These are phyloP conservation scores for Parachlorella kessleri DNA, from an alignment of 139 green algal species.

Conservation along the genomic window DNA sequence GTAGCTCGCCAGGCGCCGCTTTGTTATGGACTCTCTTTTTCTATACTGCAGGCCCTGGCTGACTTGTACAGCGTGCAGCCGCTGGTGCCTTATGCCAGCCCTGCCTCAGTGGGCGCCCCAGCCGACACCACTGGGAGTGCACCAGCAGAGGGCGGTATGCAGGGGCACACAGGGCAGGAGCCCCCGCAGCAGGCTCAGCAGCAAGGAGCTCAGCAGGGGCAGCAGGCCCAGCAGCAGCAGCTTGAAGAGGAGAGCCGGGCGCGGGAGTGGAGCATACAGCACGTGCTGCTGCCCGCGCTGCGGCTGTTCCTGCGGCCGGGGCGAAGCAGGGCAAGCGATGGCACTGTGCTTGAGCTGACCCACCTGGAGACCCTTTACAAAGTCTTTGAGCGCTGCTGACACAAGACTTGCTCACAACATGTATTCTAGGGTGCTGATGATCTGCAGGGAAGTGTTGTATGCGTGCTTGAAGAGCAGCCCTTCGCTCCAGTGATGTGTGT, in stretches of 20 bases:
- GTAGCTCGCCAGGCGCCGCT: too few species aligned
- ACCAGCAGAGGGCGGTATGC: too few species aligned
- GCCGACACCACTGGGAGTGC: background rate
- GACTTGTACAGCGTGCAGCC: slow-evolving; percentile 64
- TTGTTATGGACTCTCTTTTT: too few species aligned
- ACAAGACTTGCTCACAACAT: too few species aligned
- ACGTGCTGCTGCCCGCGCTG: slow-evolving; percentile 72
- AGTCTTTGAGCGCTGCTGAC: slow-evolving; percentile 92
- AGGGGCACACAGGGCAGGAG: too few species aligned
- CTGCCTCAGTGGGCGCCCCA: background rate
- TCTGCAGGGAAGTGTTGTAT: too few species aligned
- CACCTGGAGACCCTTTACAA: slow-evolving; percentile 87
- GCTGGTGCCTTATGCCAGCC: slow-evolving; percentile 14
- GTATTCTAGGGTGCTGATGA: too few species aligned
- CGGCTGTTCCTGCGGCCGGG: slow-evolving; percentile 49
- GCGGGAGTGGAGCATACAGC: slow-evolving; percentile 29
- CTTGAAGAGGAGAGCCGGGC: background rate
- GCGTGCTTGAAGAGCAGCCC: too few species aligned
- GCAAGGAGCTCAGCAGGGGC: background rate
- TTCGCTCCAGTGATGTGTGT: too few species aligned
- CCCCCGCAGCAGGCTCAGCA: too few species aligned
- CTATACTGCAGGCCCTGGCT: slow-evolving; percentile 46
- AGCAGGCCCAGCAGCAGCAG: background rate
- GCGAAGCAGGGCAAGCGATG: slow-evolving; percentile 55
- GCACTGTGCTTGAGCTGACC: slow-evolving; percentile 80